A percentile compares a stretch with the other conserved stretches of the same genome.
phyloP scores from a whole-genome alignment of 345 rosid genomes.

The Salix viminalis region DNA sequence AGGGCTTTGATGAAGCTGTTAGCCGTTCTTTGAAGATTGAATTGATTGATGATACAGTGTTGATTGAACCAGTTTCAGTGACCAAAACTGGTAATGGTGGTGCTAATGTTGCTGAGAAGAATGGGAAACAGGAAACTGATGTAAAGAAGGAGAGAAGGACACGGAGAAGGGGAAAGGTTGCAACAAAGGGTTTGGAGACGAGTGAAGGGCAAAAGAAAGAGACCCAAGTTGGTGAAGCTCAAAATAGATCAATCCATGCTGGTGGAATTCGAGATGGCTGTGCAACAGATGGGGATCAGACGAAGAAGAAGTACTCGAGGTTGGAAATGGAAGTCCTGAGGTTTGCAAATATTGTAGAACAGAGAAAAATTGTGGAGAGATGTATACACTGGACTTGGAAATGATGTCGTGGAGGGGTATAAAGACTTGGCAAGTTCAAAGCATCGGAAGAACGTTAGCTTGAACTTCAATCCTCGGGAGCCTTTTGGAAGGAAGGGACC shows the following conservation, averaged over 20 bases:
- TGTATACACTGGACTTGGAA: slow-evolving; percentile 47
- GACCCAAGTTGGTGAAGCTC: slow-evolving; percentile 19
- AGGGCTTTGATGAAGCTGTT: slow-evolving; percentile 25
- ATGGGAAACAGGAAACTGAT: slow-evolving; percentile 32
- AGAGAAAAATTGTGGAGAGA: slow-evolving; percentile 62
- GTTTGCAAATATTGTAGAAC: slow-evolving; percentile 51
- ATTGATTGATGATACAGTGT: slow-evolving; percentile 69
- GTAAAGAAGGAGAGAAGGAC: slow-evolving; percentile 41
- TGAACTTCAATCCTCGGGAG: slow-evolving; percentile 25
- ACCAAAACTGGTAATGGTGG: slow-evolving; percentile 28
- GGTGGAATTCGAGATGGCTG: slow-evolving; percentile 6
- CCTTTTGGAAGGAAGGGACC: slow-evolving; percentile 21
- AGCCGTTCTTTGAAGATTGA: slow-evolving; percentile 50
- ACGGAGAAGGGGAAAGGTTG: slow-evolving; percentile 39
- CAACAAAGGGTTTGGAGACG: slow-evolving; percentile 14
- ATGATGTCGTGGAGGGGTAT: slow-evolving; percentile 49
- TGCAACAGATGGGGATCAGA: slow-evolving; percentile 6
- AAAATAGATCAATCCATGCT: background rate
- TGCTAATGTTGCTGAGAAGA: slow-evolving; percentile 29
- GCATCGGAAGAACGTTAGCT: slow-evolving; percentile 32
- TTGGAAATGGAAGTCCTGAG: slow-evolving; percentile 68
- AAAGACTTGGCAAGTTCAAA: slow-evolving; percentile 40
- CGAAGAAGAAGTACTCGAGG: slow-evolving; percentile 43
- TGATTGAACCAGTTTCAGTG: slow-evolving; percentile 44
- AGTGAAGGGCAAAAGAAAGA: slow-evolving; percentile 14